Evolutionary conservation across 805 yeast genomes (phyloP), one percentile per base, ranked within the genome.

Genomic region (Helenozyma rhizophorensis): DNA sequence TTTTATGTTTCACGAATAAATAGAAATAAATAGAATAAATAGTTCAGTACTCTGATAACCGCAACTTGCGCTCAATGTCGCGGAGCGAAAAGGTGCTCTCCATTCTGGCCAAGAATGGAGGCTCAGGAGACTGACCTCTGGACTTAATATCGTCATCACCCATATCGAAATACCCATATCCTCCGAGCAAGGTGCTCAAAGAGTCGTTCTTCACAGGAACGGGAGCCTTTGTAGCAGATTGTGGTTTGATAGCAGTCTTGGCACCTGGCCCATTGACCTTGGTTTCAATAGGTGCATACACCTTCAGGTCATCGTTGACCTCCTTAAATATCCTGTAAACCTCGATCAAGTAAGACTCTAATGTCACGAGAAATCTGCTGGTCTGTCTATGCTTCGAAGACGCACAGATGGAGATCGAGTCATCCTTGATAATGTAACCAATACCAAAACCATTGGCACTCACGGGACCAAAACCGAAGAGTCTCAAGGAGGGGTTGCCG

Each of bases 311-410:
- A 7, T 40, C 34, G 30, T 48, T 43, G 13, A 50, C 55, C 21
- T 56, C 58, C 32, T 50, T 52, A 37, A 49, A 55, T 21, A 65
- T 49, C 12, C 59, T 38, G 40, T 63, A 63, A 25, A 76, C 55
- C 39, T 74, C 76, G 22, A 62, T 56, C 32, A 76, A 51, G 35
- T 75, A 77, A 9, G 71, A 64, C 34, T 68, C 69, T 25, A 76
- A 56, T 1, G 80, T 76, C 28, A 67, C 70, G 31, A 75, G 62
- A 47, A 75, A 74, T 48, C 81, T 58, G 26, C 63, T 63, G 1
- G 81, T 76, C 50, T 76, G 80, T 47, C 81, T 65, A 65, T 77
- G 78, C 50, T 76, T 76, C 2, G 80, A 74, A 8, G 76, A 67
- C 1, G 73, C 78, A 50, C 78, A 77, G 22, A 76, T 64, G 3